Percentiles rank a stretch among this genome's conserved stretches.
Evolutionary conservation across 31 red algal species (phyloP).

Genomic region (Endocladia muricata): DNA sequence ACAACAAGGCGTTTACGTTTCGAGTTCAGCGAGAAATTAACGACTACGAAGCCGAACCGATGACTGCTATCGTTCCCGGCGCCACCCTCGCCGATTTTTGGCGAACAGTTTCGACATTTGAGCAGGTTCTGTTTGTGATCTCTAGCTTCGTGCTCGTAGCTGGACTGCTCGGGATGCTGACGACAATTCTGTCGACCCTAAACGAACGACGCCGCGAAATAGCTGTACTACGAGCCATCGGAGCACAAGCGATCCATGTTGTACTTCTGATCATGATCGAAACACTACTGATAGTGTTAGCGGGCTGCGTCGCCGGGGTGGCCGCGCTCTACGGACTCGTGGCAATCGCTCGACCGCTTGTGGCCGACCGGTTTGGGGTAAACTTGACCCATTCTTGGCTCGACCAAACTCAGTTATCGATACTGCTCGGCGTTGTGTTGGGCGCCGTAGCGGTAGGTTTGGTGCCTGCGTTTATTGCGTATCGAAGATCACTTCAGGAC

Average conservation of each 20-base stretch:
- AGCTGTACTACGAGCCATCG: not conserved
- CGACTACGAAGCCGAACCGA: not conserved
- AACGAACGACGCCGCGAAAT: constrained; percentile 31
- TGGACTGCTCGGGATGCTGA: not conserved
- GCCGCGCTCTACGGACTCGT: not conserved
- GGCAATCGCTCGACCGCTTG: too few species aligned
- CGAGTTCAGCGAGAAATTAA: constrained; percentile 1
- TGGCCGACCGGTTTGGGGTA: too few species aligned
- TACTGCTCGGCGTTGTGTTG: too few species aligned
- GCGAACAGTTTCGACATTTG: not conserved
- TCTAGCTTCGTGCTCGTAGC: not conserved
- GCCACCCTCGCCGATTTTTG: not conserved
- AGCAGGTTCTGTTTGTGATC: not conserved
- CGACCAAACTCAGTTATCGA: too few species aligned
- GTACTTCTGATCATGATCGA: constrained; percentile 1
- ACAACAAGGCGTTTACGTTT: not conserved
- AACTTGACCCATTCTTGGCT: too few species aligned
- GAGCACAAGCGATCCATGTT: not conserved
- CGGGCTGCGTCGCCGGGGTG: not conserved
- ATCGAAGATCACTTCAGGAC: too few species aligned
- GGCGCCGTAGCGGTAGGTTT: too few species aligned
- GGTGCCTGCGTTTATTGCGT: too few species aligned
- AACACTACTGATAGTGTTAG: not conserved
- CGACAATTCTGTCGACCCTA: not conserved
- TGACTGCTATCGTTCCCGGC: constrained; percentile 5